Conservation (phyloP, 1,284 basidiomycete genomes). For the Rhodotorula sp. region DNA sequence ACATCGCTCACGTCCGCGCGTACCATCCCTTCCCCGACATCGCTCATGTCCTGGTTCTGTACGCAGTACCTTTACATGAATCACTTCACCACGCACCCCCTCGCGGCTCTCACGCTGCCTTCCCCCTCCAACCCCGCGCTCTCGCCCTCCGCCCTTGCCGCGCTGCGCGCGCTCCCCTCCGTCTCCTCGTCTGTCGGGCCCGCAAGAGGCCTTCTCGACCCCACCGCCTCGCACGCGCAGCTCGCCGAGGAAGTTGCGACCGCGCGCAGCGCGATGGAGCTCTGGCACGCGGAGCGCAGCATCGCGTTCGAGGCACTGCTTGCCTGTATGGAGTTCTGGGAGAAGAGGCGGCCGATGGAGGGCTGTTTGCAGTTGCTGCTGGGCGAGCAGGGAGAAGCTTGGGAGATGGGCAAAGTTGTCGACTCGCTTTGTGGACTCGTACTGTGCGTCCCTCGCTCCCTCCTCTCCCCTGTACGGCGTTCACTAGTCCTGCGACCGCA, state of each 20-base stretch:
- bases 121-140: background rate
- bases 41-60: no score
- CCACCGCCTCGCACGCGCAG: background rate
- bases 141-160: background rate
- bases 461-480: no score
- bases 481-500: background rate
- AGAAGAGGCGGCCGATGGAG: slow-evolving; percentile 28
- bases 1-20: no score
- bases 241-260: background rate
- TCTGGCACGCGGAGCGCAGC: slow-evolving; percentile 2
- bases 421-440: slow-evolving; percentile 28
- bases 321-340: slow-evolving; percentile 27
- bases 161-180: background rate
- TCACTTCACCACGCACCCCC: slow-evolving; percentile 20
- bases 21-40: background rate
- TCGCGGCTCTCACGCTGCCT: background rate
- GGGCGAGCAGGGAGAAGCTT: slow-evolving; percentile 3
- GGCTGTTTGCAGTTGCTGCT: background rate
- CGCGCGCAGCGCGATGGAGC: background rate
- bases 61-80: slow-evolving; percentile 33
- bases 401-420: background rate
- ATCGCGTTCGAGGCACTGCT: slow-evolving; percentile 17
- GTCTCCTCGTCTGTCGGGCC: background rate
- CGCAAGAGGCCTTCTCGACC: background rate
- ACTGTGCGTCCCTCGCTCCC: slow-evolving; percentile 7